Percentiles rank a stretch among this genome's conserved stretches.
These are phyloP conservation scores for Sicyos baderoa DNA, from an alignment of 306 rosid species.

Conservation along the genomic window DNA sequence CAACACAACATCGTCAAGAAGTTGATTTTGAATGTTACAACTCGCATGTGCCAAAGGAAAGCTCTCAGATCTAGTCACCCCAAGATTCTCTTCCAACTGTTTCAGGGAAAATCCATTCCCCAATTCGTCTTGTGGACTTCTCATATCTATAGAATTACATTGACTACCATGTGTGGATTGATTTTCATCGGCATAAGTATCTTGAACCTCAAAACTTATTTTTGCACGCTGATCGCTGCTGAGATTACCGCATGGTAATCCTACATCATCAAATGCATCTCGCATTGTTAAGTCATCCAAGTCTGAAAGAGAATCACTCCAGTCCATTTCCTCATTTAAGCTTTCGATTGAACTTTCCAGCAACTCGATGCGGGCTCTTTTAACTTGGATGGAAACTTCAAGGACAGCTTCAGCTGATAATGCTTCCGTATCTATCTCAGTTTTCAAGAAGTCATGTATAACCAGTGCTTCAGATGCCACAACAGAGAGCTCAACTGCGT, in stretches of 20 bases:
- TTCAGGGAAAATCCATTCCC: conserved; percentile 27
- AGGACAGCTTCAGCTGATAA: conserved; percentile 40
- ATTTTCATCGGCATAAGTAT: conserved; percentile 33
- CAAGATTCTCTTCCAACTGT: conserved; percentile 25
- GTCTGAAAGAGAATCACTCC: conserved; percentile 65
- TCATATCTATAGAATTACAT: conserved; percentile 20
- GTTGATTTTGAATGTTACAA: conserved; percentile 33
- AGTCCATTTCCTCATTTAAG: conserved; percentile 33
- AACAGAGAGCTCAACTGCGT: conserved; percentile 64
- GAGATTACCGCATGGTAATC: conserved; percentile 34
- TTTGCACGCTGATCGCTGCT: conserved; percentile 26
- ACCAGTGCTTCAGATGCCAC: conserved; percentile 88
- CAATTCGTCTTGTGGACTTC: conserved; percentile 27
- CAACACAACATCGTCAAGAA: conserved; percentile 21
- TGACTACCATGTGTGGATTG: conserved; percentile 21
- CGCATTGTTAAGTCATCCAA: conserved; percentile 64
- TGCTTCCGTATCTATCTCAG: conserved; percentile 34
- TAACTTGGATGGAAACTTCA: conserved; percentile 70
- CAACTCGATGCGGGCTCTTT: conserved; percentile 53
- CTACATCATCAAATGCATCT: conserved; percentile 69
- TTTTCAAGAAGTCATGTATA: conserved; percentile 53
- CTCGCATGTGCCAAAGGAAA: conserved; percentile 25
- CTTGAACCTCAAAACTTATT: conserved; percentile 31
- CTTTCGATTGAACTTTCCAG: conserved; percentile 34
- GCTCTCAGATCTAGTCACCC: conserved; percentile 24